Percentiles rank a stretch among this genome's conserved stretches.
phyloP scores from a whole-genome alignment of 192 early-diverging fungal species.

The Podila horticola region DNA sequence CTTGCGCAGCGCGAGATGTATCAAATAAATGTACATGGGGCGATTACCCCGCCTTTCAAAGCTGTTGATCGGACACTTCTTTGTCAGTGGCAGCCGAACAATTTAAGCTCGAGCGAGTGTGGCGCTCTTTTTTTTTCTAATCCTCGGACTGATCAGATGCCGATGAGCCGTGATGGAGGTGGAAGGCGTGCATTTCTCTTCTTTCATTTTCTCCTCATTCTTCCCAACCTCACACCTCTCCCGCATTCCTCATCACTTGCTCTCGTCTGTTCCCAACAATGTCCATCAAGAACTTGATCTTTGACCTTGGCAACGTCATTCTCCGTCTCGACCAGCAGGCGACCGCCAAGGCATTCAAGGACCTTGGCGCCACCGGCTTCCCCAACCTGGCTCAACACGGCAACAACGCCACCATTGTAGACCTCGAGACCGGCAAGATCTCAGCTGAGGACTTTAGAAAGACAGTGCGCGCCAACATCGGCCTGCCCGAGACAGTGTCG shows the following conservation, averaged over 20 bases:
- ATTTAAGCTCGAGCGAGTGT: too few species aligned
- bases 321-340: constrained; percentile 35
- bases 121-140: too few species aligned
- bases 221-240: not conserved
- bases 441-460: constrained; percentile 26
- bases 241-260: not conserved
- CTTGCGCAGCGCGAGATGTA: too few species aligned
- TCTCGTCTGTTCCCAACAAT: constrained; percentile 1
- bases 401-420: constrained; percentile 14
- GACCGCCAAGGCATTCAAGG: constrained; percentile 23
- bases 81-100: too few species aligned
- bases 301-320: constrained; percentile 46
- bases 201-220: not conserved
- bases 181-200: not conserved
- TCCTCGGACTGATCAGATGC: too few species aligned
- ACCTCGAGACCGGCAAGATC: constrained; percentile 40
- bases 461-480: constrained; percentile 18
- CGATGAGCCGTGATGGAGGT: too few species aligned
- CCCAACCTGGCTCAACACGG: constrained; percentile 17
- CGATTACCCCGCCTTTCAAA: too few species aligned
- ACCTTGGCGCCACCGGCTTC: constrained; percentile 32
- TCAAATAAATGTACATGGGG: too few species aligned
- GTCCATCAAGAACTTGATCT: constrained; percentile 45
- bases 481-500: constrained; percentile 32
- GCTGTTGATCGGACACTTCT: too few species aligned